Percentiles rank a stretch among this genome's conserved stretches.
These are phyloP conservation scores for Thraustochytrium sp. DNA, from an alignment of 352 stramenopile species.

Conservation along the genomic window DNA sequence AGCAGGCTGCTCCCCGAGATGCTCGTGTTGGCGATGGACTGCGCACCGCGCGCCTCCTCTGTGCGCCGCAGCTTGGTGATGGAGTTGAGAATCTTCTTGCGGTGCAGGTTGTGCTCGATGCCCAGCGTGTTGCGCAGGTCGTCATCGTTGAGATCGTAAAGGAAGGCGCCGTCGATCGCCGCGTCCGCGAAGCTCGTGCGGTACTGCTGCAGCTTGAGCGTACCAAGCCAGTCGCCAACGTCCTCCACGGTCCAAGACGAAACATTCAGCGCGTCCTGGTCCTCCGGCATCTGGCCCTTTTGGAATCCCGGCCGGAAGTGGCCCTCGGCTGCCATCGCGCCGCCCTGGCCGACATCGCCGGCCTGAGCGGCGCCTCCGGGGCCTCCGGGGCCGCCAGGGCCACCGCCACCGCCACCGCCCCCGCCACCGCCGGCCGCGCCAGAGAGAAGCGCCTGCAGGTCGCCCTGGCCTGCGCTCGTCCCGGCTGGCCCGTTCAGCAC, in stretches of 20 bases:
- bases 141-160: constrained; percentile 72
- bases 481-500: constrained; percentile 59
- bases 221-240: constrained; percentile 64
- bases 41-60: constrained; percentile 54
- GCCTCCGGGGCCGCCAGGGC: not conserved
- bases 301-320: constrained; percentile 51
- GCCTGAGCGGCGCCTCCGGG: not conserved
- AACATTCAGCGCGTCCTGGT: constrained; percentile 55
- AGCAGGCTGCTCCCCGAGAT: constrained; percentile 6
- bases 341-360: not conserved
- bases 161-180: constrained; percentile 66
- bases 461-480: not conserved
- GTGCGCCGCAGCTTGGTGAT: constrained; percentile 61
- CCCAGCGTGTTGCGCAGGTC: constrained; percentile 87
- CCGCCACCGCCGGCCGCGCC: not conserved
- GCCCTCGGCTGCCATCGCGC: not conserved
- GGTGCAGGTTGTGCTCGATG: constrained; percentile 86
- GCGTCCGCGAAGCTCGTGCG: constrained; percentile 63
- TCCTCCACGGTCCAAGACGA: constrained; percentile 65
- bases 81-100: constrained; percentile 89
- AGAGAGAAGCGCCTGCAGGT: not conserved
- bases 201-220: constrained; percentile 65
- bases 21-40: constrained; percentile 56
- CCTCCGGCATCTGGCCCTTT: constrained; percentile 54
- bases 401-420: not conserved